Percentiles rank a stretch among this genome's conserved stretches.
Conservation (phyloP, 306 rosid genomes). For the Corylus americana region DNA sequence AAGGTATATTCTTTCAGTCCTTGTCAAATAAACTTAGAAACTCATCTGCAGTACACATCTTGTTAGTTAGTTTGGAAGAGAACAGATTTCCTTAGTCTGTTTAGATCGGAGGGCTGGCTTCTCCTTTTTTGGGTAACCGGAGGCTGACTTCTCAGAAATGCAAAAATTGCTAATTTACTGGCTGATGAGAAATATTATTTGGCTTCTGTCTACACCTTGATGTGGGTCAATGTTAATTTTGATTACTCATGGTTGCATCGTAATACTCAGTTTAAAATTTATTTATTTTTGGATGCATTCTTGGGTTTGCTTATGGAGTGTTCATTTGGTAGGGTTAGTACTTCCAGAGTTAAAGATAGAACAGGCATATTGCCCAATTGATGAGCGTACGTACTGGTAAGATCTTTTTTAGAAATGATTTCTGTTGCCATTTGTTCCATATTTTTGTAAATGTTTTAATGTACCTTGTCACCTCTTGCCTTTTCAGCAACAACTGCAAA, state of each 20-base stretch:
- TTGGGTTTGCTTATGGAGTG: background rate
- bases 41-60: background rate
- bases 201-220: background rate
- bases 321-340: slow-evolving; percentile 33
- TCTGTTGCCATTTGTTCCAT: background rate
- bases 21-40: background rate
- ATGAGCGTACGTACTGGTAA: slow-evolving; percentile 78
- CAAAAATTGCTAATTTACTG: background rate
- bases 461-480: background rate
- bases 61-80: background rate
- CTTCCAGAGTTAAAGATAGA: slow-evolving; percentile 34
- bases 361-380: slow-evolving; percentile 9
- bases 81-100: background rate
- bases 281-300: background rate
- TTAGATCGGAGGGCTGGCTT: background rate
- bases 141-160: background rate
- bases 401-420: background rate
- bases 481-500: slow-evolving; percentile 72
- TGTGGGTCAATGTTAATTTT: background rate
- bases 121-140: too few species aligned
- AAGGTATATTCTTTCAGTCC: slow-evolving; percentile 40
- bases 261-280: background rate
- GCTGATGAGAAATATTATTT: background rate
- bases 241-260: background rate
- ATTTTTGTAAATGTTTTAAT: background rate